A percentile compares a stretch with the other conserved stretches of the same genome.
Evolutionary conservation across 2,329 filamentous ascomycete species (phyloP).

Genomic region (Neoascochyta sp.): DNA sequence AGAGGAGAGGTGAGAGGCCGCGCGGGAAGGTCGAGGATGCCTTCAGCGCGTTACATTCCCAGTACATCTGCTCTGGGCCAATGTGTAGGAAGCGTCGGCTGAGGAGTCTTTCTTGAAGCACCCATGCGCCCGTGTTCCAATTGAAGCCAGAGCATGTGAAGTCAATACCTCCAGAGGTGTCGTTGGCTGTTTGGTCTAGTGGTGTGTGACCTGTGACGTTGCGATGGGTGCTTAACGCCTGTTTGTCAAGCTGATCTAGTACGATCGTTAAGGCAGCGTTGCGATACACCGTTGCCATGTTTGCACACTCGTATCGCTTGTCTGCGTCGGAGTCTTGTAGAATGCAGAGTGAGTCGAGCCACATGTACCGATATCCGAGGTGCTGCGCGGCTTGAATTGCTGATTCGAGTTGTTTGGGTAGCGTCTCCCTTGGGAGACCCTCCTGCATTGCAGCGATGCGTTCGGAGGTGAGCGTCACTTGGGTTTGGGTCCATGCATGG

Average conservation of each 20-base stretch:
- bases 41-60: constrained; percentile 39
- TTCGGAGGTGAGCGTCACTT: constrained; percentile 19
- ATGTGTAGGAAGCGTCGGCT: constrained; percentile 33
- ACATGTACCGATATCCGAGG: constrained; percentile 33
- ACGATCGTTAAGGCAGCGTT: constrained; percentile 35
- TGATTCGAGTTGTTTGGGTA: constrained; percentile 22
- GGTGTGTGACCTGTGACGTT: not conserved
- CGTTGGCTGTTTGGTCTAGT: constrained; percentile 10
- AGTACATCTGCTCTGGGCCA: constrained; percentile 34
- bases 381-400: constrained; percentile 25
- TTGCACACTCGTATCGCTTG: constrained; percentile 27
- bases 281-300: constrained; percentile 33
- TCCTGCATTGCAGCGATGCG: constrained; percentile 12
- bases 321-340: constrained; percentile 33
- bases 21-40: constrained; percentile 36
- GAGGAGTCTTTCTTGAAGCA: constrained; percentile 36
- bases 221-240: not conserved
- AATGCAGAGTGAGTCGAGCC: constrained; percentile 35
- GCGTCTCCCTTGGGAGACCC: constrained; percentile 12
- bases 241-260: constrained; percentile 15
- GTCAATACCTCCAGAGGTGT: constrained; percentile 11
- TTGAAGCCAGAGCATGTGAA: constrained; percentile 22
- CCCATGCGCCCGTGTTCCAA: constrained; percentile 38
- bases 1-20: constrained; percentile 33
- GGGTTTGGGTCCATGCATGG: constrained; percentile 22